A percentile compares a stretch with the other conserved stretches of the same genome.
Evolutionary conservation across 305 asterid genomes (phyloP).

Genomic region (Salvia sclarea): DNA sequence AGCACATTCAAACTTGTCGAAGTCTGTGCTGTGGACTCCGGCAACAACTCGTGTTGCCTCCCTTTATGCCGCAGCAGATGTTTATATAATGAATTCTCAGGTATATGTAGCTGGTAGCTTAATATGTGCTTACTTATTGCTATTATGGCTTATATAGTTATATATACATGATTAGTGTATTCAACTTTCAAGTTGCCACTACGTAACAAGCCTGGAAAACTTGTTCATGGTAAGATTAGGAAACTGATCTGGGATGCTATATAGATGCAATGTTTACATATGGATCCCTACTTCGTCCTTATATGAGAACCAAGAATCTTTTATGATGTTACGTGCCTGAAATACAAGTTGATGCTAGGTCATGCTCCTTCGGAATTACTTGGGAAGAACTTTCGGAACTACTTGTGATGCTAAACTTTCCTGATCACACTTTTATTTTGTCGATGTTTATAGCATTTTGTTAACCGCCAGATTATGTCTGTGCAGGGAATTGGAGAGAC

Average conservation of each 20-base stretch:
- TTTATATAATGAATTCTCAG: constrained; percentile 96
- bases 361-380: background rate
- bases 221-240: too few species aligned
- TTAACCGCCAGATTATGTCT: constrained; percentile 19
- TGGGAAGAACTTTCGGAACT: background rate
- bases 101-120: constrained; percentile 33
- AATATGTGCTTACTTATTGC: background rate
- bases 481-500: constrained; percentile 98
- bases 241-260: too few species aligned
- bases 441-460: background rate
- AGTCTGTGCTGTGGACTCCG: constrained; percentile 90
- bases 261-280: background rate
- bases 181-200: background rate
- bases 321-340: background rate
- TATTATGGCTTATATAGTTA: background rate
- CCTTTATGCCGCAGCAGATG: constrained; percentile 95
- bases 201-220: too few species aligned
- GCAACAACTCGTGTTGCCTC: constrained; percentile 94
- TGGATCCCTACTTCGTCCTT: background rate
- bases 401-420: background rate
- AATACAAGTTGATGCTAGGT: background rate
- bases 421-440: background rate
- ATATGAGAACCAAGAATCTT: background rate
- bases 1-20: constrained; percentile 61
- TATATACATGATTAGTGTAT: background rate